Conservation (phyloP, 768 basidiomycete species). For the Nevesoporus exiguus region DNA sequence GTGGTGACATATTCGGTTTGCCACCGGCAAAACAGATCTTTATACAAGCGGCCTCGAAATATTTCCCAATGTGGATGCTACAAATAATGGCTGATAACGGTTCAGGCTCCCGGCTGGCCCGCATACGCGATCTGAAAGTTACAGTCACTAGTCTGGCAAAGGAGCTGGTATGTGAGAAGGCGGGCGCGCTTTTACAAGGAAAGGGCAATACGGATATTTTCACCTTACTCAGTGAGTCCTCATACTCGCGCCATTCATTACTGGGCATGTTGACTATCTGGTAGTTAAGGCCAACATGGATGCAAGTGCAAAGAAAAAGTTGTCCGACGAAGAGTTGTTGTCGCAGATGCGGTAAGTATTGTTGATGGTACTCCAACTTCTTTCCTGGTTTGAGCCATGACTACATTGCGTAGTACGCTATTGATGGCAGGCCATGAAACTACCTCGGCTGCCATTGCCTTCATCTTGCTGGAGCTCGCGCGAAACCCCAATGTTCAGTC, state of each 20-base stretch:
- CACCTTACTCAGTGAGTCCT: conserved; percentile 39
- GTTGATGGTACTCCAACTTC: not conserved
- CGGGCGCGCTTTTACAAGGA: conserved; percentile 4
- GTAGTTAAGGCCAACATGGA: conserved; percentile 27
- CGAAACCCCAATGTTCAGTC: conserved; percentile 53
- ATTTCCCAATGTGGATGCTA: not conserved
- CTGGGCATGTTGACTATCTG: not conserved
- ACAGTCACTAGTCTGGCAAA: conserved; percentile 1
- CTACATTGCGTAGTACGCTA: conserved; percentile 34
- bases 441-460: conserved; percentile 51
- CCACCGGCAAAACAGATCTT: not conserved
- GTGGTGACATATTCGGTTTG: conserved; percentile 9
- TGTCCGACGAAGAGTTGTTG: conserved; percentile 14
- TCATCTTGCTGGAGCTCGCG: conserved; percentile 60
- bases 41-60: not conserved
- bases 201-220: conserved; percentile 13
- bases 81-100: not conserved
- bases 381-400: not conserved
- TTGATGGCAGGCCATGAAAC: conserved; percentile 56
- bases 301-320: conserved; percentile 10
- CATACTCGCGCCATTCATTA: not conserved
- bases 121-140: not conserved
- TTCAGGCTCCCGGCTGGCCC: not conserved
- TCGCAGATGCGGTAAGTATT: conserved; percentile 15
- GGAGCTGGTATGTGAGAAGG: conserved; percentile 9